Percentiles rank a stretch among this genome's conserved stretches.
These are phyloP conservation scores for Myriosclerotinia scirpicola DNA, from an alignment of 2,329 filamentous ascomycete species.

Conservation along the genomic window DNA sequence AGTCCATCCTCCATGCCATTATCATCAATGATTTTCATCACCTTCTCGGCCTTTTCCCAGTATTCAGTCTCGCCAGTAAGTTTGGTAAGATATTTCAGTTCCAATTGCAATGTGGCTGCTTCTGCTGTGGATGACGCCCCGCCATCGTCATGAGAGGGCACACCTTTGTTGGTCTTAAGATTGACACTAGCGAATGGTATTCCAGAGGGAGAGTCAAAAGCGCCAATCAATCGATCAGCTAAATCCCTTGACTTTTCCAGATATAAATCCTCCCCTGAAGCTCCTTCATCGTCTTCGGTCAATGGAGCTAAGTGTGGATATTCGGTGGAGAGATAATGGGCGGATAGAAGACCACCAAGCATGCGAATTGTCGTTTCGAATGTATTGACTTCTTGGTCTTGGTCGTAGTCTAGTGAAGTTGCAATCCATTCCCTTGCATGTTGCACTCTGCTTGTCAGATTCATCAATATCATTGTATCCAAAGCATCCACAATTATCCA, in stretches of 20 bases:
- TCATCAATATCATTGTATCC: constrained; percentile 98
- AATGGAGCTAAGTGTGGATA: constrained; percentile 79
- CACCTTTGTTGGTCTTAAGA: constrained; percentile 71
- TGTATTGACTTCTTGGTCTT: constrained; percentile 93
- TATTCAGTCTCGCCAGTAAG: constrained; percentile 89
- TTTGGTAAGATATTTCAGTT: constrained; percentile 96
- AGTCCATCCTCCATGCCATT: constrained; percentile 79
- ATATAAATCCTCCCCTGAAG: constrained; percentile 83
- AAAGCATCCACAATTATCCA: constrained; percentile 98
- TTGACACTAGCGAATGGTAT: constrained; percentile 91
- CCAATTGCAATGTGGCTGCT: constrained; percentile 86
- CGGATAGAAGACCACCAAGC: constrained; percentile 88
- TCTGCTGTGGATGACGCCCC: constrained; percentile 94
- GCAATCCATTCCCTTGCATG: constrained; percentile 89
- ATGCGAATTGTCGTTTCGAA: constrained; percentile 98
- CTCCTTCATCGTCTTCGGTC: constrained; percentile 67
- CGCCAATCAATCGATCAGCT: constrained; percentile 80
- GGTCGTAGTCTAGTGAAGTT: constrained; percentile 77
- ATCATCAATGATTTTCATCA: constrained; percentile 87
- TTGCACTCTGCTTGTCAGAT: constrained; percentile 79
- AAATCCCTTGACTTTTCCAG: constrained; percentile 94
- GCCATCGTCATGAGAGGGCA: constrained; percentile 78
- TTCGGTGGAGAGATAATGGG: constrained; percentile 87
- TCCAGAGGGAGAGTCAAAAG: constrained; percentile 84
- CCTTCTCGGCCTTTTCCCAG: constrained; percentile 88